Conservation (phyloP, 2,329 filamentous ascomycete species). For the Diaporthe nobilis region DNA sequence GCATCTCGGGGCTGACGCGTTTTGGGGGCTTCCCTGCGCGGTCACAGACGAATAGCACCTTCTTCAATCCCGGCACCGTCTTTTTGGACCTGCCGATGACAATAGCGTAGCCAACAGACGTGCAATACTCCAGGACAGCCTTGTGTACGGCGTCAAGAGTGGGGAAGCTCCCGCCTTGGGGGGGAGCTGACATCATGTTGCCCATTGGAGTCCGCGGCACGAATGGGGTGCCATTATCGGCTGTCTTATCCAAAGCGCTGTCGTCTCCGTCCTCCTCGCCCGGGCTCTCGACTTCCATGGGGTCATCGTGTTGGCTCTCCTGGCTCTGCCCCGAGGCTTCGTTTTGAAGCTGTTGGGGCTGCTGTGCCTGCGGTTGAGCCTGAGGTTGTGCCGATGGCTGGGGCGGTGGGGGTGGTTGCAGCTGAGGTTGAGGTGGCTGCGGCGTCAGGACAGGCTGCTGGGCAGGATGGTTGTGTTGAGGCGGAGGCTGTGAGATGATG, state of each 20-base stretch:
- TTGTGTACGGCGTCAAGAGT: constrained; percentile 76
- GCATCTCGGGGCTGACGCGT: constrained; percentile 73
- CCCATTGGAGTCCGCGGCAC: constrained; percentile 70
- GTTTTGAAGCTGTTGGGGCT: constrained; percentile 45
- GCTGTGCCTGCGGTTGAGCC: constrained; percentile 40
- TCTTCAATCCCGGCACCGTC: constrained; percentile 76
- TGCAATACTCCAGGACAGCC: constrained; percentile 75
- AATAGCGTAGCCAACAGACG: constrained; percentile 76
- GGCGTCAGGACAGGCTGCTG: constrained; percentile 43
- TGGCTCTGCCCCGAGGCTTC: constrained; percentile 51
- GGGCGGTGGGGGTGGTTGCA: constrained; percentile 45
- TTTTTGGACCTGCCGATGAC: constrained; percentile 79
- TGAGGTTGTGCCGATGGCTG: constrained; percentile 40
- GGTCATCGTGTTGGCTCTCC: constrained; percentile 60
- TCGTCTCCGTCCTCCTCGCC: constrained; percentile 62
- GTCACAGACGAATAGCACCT: constrained; percentile 77
- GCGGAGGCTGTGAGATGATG: constrained; percentile 59
- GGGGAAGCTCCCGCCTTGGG: constrained; percentile 74
- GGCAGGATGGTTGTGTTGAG: constrained; percentile 43
- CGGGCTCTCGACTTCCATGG: constrained; percentile 68
- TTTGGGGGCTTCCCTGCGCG: constrained; percentile 74
- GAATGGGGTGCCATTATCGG: constrained; percentile 63
- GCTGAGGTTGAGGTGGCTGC: constrained; percentile 42
- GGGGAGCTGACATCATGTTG: constrained; percentile 73
- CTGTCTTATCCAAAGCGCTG: constrained; percentile 62